phyloP scores from a whole-genome alignment of 108 stramenopile species.

The Conticribra guillardii region DNA sequence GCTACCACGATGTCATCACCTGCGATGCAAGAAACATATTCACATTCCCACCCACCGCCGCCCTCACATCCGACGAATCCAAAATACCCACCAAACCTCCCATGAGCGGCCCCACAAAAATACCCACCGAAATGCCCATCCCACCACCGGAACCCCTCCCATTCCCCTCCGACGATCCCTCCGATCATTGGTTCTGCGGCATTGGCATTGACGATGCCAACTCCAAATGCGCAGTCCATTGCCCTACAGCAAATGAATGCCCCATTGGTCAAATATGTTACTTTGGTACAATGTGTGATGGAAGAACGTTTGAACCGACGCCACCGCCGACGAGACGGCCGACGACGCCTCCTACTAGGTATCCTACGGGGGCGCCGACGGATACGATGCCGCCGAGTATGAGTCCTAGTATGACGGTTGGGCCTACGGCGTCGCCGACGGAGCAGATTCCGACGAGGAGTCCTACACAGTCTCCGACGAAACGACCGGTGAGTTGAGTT shows the following conservation, averaged over 20 bases:
- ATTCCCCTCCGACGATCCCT: slow-evolving; percentile 39
- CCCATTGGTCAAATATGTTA: slow-evolving; percentile 38
- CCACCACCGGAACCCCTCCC: slow-evolving; percentile 41
- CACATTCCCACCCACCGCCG: slow-evolving; percentile 11
- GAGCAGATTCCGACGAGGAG: not conserved
- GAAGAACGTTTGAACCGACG: slow-evolving; percentile 28
- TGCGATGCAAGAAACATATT: slow-evolving; percentile 43
- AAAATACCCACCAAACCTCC: slow-evolving; percentile 9
- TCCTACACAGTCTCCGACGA: slow-evolving; percentile 38
- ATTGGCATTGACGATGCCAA: slow-evolving; percentile 30
- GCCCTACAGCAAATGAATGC: slow-evolving; percentile 36
- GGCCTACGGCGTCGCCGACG: not conserved
- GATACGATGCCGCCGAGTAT: slow-evolving; percentile 1
- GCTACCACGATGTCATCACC: slow-evolving; percentile 3
- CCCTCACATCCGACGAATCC: not conserved
- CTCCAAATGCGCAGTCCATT: slow-evolving; percentile 22
- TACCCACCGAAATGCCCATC: slow-evolving; percentile 51
- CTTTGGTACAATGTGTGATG: slow-evolving; percentile 33
- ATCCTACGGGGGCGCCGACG: slow-evolving; percentile 12
- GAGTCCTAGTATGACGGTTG: not conserved
- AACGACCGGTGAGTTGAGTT: slow-evolving; percentile 16
- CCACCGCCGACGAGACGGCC: slow-evolving; percentile 35
- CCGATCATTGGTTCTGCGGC: slow-evolving; percentile 48
- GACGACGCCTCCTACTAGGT: slow-evolving; percentile 15
- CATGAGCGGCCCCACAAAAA: slow-evolving; percentile 28